Evolutionary conservation across 495 filamentous ascomycete genomes (phyloP).

Genomic region (Venustampulla echinocandica): DNA sequence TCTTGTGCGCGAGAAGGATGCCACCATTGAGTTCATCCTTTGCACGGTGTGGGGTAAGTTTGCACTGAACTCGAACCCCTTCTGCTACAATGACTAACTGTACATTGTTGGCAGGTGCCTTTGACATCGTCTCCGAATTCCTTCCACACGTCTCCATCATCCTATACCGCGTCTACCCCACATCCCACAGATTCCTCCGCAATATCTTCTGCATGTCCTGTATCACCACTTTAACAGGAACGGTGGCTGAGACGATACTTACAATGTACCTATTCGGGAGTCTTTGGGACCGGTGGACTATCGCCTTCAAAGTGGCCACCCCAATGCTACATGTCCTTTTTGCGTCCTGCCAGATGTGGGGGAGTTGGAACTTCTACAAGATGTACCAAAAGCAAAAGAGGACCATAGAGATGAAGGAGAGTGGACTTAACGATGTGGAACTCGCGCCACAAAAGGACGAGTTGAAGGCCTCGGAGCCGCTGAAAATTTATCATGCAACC

Average conservation of each 20-base stretch:
- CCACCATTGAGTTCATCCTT: slow-evolving; percentile 39
- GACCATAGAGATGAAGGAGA: slow-evolving; percentile 18
- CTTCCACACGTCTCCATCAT: slow-evolving; percentile 42
- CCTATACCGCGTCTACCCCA: slow-evolving; percentile 36
- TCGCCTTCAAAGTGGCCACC: slow-evolving; percentile 41
- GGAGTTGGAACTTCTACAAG: slow-evolving; percentile 34
- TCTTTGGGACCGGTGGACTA: slow-evolving; percentile 36
- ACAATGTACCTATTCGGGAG: slow-evolving; percentile 41
- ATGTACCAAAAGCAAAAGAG: slow-evolving; percentile 32
- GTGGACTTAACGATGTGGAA: slow-evolving; percentile 3
- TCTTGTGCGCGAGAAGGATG: slow-evolving; percentile 32
- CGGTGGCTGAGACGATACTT: slow-evolving; percentile 35
- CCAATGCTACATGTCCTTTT: slow-evolving; percentile 40
- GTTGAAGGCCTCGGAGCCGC: too few relatives aligned
- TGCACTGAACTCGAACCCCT: background rate
- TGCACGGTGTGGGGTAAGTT: slow-evolving; percentile 41
- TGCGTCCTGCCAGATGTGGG: slow-evolving; percentile 36
- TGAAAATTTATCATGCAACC: too few relatives aligned
- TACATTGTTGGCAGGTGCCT: slow-evolving; percentile 36
- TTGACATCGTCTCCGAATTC: slow-evolving; percentile 42
- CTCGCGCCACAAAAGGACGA: background rate
- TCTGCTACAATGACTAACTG: background rate
- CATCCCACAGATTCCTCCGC: slow-evolving; percentile 33
- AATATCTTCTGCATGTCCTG: slow-evolving; percentile 32
- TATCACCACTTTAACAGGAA: slow-evolving; percentile 35